Percentiles rank a stretch among this genome's conserved stretches.
These are phyloP conservation scores for Plectosphaerella sp. DNA, from an alignment of 2,329 filamentous ascomycete species.

Conservation along the genomic window DNA sequence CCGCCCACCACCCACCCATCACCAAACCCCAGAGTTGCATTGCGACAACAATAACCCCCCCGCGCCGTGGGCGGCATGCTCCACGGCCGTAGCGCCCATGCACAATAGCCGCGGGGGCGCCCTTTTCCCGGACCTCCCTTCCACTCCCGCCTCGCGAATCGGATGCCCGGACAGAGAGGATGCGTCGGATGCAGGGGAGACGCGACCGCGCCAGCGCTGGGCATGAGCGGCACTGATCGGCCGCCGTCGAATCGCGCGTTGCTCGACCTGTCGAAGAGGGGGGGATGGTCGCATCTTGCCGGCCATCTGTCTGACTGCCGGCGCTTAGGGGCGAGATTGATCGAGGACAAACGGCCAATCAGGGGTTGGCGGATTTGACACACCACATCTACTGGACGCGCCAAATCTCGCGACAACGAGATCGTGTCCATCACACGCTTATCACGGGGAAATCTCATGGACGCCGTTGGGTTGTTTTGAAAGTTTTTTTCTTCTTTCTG, in stretches of 20 bases:
- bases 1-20: not conserved
- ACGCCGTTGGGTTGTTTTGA: too few species aligned
- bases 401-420: too few species aligned
- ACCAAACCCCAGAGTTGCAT: not conserved
- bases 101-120: constrained; percentile 17
- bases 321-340: not conserved
- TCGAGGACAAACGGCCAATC: not conserved
- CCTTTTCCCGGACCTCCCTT: too few species aligned
- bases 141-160: not conserved
- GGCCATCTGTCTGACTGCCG: not conserved
- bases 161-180: not conserved
- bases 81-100: constrained; percentile 15
- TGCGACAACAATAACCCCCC: not conserved
- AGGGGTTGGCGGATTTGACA: not conserved
- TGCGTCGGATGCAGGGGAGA: not conserved
- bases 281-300: not conserved
- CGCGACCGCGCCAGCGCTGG: not conserved
- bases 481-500: too few species aligned
- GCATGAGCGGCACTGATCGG: not conserved
- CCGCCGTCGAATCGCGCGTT: not conserved
- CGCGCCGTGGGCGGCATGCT: not conserved
- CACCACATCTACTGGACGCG: too few species aligned
- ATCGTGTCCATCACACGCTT: not conserved
- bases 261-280: not conserved
- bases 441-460: not conserved